A percentile compares a stretch with the other conserved stretches of the same genome.
These are phyloP conservation scores for Arthroderma uncinatum DNA, from an alignment of 2,329 filamentous ascomycete species.

Conservation along the genomic window DNA sequence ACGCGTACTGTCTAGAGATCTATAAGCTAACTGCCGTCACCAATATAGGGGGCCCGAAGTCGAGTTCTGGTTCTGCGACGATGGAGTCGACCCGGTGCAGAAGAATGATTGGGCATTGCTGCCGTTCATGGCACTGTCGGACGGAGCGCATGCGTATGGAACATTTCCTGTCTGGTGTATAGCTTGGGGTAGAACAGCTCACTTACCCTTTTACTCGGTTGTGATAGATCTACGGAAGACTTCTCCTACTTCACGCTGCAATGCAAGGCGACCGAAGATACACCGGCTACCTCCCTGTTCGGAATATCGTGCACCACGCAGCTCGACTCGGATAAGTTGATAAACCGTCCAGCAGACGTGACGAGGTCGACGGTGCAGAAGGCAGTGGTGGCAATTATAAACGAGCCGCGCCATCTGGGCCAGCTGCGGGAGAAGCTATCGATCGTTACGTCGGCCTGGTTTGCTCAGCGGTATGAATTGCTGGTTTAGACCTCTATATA, in stretches of 20 bases:
- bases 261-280: conserved; percentile 33
- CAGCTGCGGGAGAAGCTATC: conserved; percentile 81
- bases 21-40: background rate
- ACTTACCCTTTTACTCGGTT: background rate
- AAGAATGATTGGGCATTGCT: conserved; percentile 85
- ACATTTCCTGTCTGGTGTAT: background rate
- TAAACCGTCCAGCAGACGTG: conserved; percentile 73
- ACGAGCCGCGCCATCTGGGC: conserved; percentile 80
- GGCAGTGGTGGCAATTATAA: conserved; percentile 88
- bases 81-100: conserved; percentile 63
- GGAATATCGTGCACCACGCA: conserved; percentile 93
- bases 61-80: conserved; percentile 76
- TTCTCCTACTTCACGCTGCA: conserved; percentile 97
- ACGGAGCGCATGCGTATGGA: conserved; percentile 83
- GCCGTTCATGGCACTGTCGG: conserved; percentile 92
- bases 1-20: background rate
- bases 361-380: conserved; percentile 98
- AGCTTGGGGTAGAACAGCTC: background rate
- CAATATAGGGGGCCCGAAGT: conserved; percentile 68
- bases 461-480: conserved; percentile 70
- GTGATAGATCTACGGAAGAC: conserved; percentile 67
- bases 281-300: conserved; percentile 70
- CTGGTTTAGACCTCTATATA: too few species aligned
- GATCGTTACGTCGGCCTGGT: conserved; percentile 91
- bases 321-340: conserved; percentile 65